phyloP scores from a whole-genome alignment of 1,284 basidiomycete genomes.

The Bjerkandera adusta region DNA sequence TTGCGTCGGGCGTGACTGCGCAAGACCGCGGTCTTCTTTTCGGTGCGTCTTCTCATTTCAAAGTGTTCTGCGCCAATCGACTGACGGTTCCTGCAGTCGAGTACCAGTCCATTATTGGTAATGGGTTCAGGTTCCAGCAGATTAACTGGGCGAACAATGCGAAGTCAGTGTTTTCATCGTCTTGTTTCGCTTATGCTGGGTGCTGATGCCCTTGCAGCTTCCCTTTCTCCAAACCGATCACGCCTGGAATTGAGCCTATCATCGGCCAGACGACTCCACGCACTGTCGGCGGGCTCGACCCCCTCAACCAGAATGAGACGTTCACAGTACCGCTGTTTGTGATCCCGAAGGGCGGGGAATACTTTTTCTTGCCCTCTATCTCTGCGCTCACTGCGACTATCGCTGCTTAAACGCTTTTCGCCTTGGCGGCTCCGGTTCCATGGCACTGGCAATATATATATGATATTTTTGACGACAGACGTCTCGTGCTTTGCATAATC shows the following conservation, averaged over 20 bases:
- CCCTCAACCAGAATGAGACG: constrained; percentile 29
- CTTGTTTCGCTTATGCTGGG: no score
- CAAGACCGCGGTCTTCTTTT: constrained; percentile 7
- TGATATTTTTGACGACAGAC: no score
- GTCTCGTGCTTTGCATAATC: no score
- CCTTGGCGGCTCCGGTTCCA: no score
- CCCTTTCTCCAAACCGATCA: constrained; percentile 22
- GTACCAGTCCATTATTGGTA: constrained; percentile 10
- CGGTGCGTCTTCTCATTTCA: background rate
- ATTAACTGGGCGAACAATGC: constrained; percentile 13
- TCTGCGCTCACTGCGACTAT: no score
- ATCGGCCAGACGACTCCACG: constrained; percentile 42
- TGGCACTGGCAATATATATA: no score
- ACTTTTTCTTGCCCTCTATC: constrained; percentile 44
- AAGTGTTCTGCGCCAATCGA: no score
- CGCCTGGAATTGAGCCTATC: constrained; percentile 34
- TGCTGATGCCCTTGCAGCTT: no score
- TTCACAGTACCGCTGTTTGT: constrained; percentile 27
- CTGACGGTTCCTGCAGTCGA: background rate
- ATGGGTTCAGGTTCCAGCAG: constrained; percentile 15
- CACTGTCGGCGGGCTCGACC: constrained; percentile 40
- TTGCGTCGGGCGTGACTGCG: constrained; percentile 2
- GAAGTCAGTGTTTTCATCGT: constrained; percentile 9
- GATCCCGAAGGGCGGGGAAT: constrained; percentile 38
- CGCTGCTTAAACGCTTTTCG: no score